These are phyloP conservation scores for Xylariaceae sp. DNA, from an alignment of 2,329 filamentous ascomycete species.

Conservation along the genomic window DNA sequence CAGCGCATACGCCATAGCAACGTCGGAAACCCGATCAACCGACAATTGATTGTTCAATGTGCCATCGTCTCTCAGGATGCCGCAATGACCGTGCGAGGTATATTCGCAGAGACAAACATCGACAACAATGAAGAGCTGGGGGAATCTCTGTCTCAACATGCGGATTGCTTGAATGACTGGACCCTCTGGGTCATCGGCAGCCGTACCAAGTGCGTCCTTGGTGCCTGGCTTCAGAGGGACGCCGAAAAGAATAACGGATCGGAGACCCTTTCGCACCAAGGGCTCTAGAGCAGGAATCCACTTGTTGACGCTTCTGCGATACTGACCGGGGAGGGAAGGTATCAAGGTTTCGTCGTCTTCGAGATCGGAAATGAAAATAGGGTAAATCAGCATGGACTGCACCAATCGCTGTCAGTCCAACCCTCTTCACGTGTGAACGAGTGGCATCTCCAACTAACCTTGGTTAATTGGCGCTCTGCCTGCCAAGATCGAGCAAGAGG, in stretches of 20 bases:
- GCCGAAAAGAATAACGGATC: slow-evolving; percentile 93
- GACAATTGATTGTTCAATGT: slow-evolving; percentile 91
- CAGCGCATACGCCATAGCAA: slow-evolving; percentile 96
- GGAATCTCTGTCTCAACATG: slow-evolving; percentile 81
- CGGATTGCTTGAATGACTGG: slow-evolving; percentile 89
- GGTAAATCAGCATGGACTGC: slow-evolving; percentile 98
- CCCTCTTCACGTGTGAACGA: background rate
- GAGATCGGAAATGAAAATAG: slow-evolving; percentile 92
- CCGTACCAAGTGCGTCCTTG: slow-evolving; percentile 90
- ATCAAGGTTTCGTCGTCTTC: slow-evolving; percentile 91
- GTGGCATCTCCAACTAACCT: slow-evolving; percentile 54
- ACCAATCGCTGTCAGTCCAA: slow-evolving; percentile 4
- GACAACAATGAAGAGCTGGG: slow-evolving; percentile 84
- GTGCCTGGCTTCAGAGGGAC: slow-evolving; percentile 79
- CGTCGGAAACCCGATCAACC: slow-evolving; percentile 92
- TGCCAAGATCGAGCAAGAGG: slow-evolving; percentile 81
- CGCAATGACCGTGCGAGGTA: slow-evolving; percentile 96
- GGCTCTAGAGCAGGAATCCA: slow-evolving; percentile 83
- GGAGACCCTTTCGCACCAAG: slow-evolving; percentile 85
- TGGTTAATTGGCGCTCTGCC: slow-evolving; percentile 81
- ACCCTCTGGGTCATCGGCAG: slow-evolving; percentile 89
- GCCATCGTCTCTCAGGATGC: slow-evolving; percentile 90
- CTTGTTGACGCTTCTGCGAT: slow-evolving; percentile 85
- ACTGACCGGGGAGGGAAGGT: slow-evolving; percentile 86
- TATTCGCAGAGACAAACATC: slow-evolving; percentile 99